phyloP scores from a whole-genome alignment of 306 rosid genomes.

The Cucurbita ficifolia region DNA sequence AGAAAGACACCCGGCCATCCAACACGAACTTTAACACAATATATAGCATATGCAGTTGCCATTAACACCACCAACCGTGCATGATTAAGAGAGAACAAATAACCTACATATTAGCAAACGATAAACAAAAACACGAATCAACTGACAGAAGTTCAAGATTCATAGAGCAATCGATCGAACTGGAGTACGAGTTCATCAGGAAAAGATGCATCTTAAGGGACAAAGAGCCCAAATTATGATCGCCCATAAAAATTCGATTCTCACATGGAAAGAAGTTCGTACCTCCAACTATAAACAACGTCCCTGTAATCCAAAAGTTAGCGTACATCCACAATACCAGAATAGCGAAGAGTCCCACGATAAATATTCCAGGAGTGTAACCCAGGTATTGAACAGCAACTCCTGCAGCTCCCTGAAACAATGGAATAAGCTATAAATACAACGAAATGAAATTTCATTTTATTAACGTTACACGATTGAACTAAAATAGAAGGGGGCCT shows the following conservation, averaged over 20 bases:
- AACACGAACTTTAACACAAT: constrained; percentile 70
- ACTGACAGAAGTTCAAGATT: background rate
- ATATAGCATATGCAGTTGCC: constrained; percentile 57
- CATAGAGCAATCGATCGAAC: background rate
- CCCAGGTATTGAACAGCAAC: constrained; percentile 77
- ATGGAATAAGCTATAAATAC: constrained; percentile 23
- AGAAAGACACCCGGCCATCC: constrained; percentile 91
- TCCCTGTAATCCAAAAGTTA: constrained; percentile 93
- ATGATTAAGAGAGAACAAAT: constrained; percentile 82
- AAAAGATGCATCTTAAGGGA: background rate
- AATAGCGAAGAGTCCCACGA: constrained; percentile 85
- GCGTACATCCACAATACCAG: constrained; percentile 95
- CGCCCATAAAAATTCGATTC: too few relatives aligned
- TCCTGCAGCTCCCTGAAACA: constrained; percentile 78
- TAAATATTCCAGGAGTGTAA: constrained; percentile 86
- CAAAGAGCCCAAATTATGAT: too few relatives aligned
- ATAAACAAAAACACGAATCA: background rate
- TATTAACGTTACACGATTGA: background rate
- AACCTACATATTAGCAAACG: constrained; percentile 42
- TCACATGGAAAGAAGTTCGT: constrained; percentile 4
- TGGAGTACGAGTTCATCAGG: background rate
- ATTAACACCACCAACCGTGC: constrained; percentile 80
- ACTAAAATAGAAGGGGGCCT: background rate
- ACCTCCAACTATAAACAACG: constrained; percentile 90
- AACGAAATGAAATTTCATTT: background rate